Conservation (phyloP, 441 rosid species). For the Codiaeum variegatum region DNA sequence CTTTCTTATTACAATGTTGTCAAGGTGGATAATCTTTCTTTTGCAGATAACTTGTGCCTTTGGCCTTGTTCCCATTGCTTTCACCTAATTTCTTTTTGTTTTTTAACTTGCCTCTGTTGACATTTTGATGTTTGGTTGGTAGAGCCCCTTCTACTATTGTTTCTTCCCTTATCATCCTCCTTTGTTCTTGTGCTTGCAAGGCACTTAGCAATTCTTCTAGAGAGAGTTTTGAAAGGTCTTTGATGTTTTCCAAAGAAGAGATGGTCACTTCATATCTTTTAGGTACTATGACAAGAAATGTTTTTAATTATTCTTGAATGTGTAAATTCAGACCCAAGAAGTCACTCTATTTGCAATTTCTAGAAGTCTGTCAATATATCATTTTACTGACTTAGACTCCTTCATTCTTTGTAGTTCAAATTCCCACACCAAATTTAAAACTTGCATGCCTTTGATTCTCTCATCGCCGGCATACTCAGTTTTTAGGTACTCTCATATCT, state of each 20-base stretch:
- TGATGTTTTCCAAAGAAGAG: background rate
- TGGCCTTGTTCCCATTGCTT: background rate
- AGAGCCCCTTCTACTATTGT: background rate
- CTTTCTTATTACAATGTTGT: background rate
- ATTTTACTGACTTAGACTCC: background rate
- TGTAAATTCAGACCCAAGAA: background rate
- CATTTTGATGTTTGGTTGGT: background rate
- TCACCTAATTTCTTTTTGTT: background rate
- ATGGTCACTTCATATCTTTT: slow-evolving; percentile 5
- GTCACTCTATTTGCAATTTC: background rate
- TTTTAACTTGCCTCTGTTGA: background rate
- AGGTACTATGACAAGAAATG: background rate
- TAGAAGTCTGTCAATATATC: background rate
- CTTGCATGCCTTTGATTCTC: background rate
- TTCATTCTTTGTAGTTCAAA: background rate
- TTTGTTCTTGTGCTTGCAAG: background rate
- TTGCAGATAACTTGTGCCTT: too few species aligned
- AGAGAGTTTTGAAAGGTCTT: slow-evolving; percentile 9
- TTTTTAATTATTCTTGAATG: background rate
- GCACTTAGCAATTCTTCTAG: background rate
- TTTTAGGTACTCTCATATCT: slow-evolving; percentile 9
- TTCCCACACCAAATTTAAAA: background rate
- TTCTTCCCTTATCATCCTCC: background rate
- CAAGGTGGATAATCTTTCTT: background rate
- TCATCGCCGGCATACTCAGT: background rate